A percentile compares a stretch with the other conserved stretches of the same genome.
Conservation (phyloP, 2,329 filamentous ascomycete genomes). For the Volutella citrinella region DNA sequence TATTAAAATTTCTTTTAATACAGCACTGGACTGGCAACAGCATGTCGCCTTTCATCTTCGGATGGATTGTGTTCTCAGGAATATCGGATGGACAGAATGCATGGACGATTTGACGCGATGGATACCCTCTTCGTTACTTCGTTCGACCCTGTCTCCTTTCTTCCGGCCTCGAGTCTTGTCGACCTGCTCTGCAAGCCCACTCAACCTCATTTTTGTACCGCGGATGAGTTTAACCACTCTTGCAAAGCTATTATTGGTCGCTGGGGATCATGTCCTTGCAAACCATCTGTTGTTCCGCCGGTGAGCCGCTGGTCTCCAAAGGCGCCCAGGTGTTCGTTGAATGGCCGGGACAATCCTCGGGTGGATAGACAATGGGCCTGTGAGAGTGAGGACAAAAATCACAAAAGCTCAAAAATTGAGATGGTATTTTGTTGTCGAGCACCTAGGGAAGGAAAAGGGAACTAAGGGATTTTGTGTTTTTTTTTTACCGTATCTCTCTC, state of each 20-base stretch:
- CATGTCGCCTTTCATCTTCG: conserved; percentile 23
- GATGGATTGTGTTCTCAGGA: conserved; percentile 23
- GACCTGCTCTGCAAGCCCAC: conserved; percentile 18
- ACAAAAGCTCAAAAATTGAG: conserved; percentile 15
- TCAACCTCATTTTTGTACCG: no score
- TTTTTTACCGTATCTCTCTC: no score
- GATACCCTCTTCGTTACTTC: conserved; percentile 36
- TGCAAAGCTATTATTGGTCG: conserved; percentile 11
- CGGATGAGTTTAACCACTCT: conserved; percentile 11
- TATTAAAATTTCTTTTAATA: conserved; percentile 31
- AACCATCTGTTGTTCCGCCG: no score
- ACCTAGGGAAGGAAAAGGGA: conserved; percentile 19
- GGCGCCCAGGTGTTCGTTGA: no score
- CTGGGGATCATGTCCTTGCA: conserved; percentile 5
- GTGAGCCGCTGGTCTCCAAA: no score
- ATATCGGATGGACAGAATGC: conserved; percentile 39
- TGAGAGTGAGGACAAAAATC: conserved; percentile 9
- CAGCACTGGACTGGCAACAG: conserved; percentile 39
- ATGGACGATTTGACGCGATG: conserved; percentile 44
- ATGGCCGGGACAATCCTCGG: no score
- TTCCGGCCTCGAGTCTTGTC: conserved; percentile 17
- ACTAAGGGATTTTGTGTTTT: conserved; percentile 18
- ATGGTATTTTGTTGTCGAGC: conserved; percentile 8
- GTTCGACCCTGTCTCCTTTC: conserved; percentile 20
- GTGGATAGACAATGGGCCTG: conserved; percentile 10